Percentiles rank a stretch among this genome's conserved stretches.
Evolutionary conservation across 805 yeast genomes (phyloP).

Genomic region (Spathaspora arborariae): DNA sequence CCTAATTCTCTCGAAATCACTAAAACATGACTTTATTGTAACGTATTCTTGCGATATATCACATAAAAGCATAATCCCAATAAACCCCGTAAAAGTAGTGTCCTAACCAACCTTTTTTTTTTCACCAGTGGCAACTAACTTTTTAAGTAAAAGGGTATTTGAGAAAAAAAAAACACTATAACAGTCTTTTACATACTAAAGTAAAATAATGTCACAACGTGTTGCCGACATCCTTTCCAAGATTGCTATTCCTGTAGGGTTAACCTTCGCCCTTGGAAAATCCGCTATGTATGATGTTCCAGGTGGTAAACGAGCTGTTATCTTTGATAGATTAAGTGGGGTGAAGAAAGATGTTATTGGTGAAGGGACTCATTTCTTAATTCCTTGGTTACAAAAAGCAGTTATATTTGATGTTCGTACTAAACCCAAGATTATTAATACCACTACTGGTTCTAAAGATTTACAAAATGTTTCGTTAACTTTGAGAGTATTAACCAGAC

Average conservation of each 20-base stretch:
- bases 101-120: not conserved
- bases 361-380: slow-evolving; percentile 92
- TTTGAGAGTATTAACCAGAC: slow-evolving; percentile 88
- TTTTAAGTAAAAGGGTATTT: not conserved
- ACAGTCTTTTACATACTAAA: too few relatives aligned
- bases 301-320: slow-evolving; percentile 95
- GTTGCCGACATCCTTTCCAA: slow-evolving; percentile 33
- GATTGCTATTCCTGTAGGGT: slow-evolving; percentile 69
- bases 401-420: slow-evolving; percentile 89
- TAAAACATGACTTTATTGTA: too few relatives aligned
- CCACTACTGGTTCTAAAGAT: slow-evolving; percentile 96
- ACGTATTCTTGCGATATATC: too few relatives aligned
- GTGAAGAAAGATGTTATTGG: slow-evolving; percentile 86
- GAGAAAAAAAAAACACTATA: too few relatives aligned
- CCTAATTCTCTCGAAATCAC: too few relatives aligned
- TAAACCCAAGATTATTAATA: slow-evolving; percentile 88
- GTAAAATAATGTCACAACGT: slow-evolving; percentile 32
- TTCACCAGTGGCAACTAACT: not conserved
- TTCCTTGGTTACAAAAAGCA: slow-evolving; percentile 96
- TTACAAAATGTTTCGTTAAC: slow-evolving; percentile 93
- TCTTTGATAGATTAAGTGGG: slow-evolving; percentile 88
- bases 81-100: not conserved
- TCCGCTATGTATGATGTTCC: slow-evolving; percentile 89
- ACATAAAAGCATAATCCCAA: too few relatives aligned
- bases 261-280: slow-evolving; percentile 68